phyloP scores from a whole-genome alignment of 352 stramenopile genomes.

The Globisporangium apiculatum region DNA sequence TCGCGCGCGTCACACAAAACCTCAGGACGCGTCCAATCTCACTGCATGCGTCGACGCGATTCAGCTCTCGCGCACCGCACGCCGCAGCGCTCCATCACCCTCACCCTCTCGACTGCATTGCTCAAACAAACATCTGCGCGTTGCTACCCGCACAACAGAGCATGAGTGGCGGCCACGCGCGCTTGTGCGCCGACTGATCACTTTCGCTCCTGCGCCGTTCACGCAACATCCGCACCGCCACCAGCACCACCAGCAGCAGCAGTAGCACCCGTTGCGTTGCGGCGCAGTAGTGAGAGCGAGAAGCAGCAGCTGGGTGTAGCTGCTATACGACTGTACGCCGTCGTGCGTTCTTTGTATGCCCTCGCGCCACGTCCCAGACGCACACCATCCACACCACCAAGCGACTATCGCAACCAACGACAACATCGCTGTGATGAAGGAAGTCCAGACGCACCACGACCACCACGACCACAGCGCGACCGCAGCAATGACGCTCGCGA shows the following conservation, averaged over 20 bases:
- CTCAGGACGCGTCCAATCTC: background rate
- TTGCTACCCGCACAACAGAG: background rate
- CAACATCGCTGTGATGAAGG: constrained; percentile 2
- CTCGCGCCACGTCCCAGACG: background rate
- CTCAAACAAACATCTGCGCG: constrained; percentile 3
- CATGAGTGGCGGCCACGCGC: background rate
- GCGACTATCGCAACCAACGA: too few relatives aligned
- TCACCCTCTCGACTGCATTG: constrained; percentile 2
- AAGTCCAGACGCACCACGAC: constrained; percentile 2
- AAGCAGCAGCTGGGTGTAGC: background rate
- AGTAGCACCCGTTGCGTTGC: background rate
- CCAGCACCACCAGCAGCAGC: too few relatives aligned
- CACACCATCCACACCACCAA: background rate
- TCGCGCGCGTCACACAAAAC: too few relatives aligned
- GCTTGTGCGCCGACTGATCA: background rate
- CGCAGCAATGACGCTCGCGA: constrained; percentile 8
- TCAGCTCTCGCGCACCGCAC: too few relatives aligned
- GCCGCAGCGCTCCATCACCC: too few relatives aligned
- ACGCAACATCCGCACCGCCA: too few relatives aligned
- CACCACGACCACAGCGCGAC: constrained; percentile 8
- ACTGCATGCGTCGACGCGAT: background rate
- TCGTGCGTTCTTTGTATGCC: background rate
- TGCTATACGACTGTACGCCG: background rate
- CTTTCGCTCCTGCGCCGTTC: too few relatives aligned
- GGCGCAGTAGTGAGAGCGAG: background rate